These are phyloP conservation scores for Elaeis oleifera DNA, from an alignment of 202 grass and related monocot species.

Conservation along the genomic window DNA sequence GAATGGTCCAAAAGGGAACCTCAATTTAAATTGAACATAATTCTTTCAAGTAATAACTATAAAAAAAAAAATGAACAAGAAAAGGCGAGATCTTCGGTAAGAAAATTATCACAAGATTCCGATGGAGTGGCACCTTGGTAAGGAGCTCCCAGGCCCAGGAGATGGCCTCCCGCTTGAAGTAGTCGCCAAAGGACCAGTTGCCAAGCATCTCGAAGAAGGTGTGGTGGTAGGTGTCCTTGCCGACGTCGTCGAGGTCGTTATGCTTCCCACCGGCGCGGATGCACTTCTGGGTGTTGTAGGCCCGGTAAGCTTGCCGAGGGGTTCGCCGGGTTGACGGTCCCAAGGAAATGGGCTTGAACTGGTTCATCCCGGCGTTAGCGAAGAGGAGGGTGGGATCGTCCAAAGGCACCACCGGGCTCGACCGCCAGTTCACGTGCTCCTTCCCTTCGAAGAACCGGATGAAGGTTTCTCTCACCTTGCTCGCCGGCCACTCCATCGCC, in stretches of 20 bases:
- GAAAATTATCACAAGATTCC: background rate
- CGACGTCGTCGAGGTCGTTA: conserved; percentile 96
- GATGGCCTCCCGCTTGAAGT: conserved; percentile 91
- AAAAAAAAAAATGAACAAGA: background rate
- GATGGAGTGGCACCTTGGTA: conserved; percentile 37
- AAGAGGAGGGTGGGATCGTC: conserved; percentile 94
- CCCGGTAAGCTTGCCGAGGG: conserved; percentile 51
- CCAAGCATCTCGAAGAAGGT: conserved; percentile 99
- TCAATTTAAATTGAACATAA: too few relatives aligned
- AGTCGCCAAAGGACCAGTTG: conserved; percentile 91
- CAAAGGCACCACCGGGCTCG: conserved; percentile 71
- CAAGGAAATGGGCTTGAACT: conserved; percentile 94
- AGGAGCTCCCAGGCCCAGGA: conserved; percentile 93
- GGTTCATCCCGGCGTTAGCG: conserved; percentile 96
- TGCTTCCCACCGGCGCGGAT: conserved; percentile 96
- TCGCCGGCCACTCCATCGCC: conserved; percentile 45
- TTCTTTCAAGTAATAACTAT: background rate
- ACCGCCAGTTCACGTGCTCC: conserved; percentile 58
- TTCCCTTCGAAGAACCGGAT: conserved; percentile 51
- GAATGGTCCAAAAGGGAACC: too few relatives aligned
- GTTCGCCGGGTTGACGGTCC: conserved; percentile 53
- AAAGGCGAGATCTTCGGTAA: background rate
- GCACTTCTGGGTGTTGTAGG: conserved; percentile 89
- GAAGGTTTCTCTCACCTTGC: conserved; percentile 45
- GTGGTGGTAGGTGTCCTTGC: conserved; percentile 97